phyloP scores from a whole-genome alignment of 2,329 filamentous ascomycete species.

The Aureobasidium sp. region DNA sequence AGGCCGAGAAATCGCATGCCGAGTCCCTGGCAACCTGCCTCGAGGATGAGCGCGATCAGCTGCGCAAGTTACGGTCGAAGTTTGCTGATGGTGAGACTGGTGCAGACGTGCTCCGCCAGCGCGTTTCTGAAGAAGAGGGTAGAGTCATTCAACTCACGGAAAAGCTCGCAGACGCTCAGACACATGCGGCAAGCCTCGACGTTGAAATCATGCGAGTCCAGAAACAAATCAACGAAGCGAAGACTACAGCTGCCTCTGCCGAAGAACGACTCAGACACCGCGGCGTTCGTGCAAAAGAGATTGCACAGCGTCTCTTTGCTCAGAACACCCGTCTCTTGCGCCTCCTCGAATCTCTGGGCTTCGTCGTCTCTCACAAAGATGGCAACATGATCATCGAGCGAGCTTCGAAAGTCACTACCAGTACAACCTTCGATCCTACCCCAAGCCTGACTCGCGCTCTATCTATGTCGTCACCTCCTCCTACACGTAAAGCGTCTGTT shows the following conservation, averaged over 20 bases:
- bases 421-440: constrained; percentile 38
- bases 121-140: constrained; percentile 67
- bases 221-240: constrained; percentile 53
- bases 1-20: constrained; percentile 42
- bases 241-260: constrained; percentile 42
- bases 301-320: constrained; percentile 74
- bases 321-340: constrained; percentile 79
- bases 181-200: constrained; percentile 67
- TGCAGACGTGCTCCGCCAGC: constrained; percentile 68
- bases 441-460: constrained; percentile 45
- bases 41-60: constrained; percentile 61
- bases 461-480: constrained; percentile 53
- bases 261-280: constrained; percentile 60
- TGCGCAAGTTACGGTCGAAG: constrained; percentile 60
- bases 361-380: constrained; percentile 67
- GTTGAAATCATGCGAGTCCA: constrained; percentile 65
- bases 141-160: constrained; percentile 61
- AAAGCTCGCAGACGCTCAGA: constrained; percentile 66
- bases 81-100: constrained; percentile 79
- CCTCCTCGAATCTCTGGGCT: constrained; percentile 80
- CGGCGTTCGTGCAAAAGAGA: constrained; percentile 66
- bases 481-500: constrained; percentile 44
- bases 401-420: constrained; percentile 49
- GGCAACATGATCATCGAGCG: constrained; percentile 67
- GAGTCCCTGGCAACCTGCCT: constrained; percentile 45